A percentile compares a stretch with the other conserved stretches of the same genome.
Conservation (phyloP, 2,329 filamentous ascomycete genomes). For the Exophiala viscosa region DNA sequence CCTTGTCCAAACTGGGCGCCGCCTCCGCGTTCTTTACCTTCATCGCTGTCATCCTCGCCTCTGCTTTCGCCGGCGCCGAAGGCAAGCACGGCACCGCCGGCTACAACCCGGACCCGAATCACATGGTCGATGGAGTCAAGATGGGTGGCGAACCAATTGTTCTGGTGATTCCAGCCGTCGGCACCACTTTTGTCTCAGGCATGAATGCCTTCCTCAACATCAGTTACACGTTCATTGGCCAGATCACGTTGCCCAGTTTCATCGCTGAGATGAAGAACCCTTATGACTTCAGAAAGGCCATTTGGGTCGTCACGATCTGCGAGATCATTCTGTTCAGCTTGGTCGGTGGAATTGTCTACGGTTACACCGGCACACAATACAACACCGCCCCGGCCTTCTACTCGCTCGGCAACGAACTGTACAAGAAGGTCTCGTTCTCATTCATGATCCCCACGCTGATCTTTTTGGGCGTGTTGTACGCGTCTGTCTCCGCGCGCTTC, state of each 20-base stretch:
- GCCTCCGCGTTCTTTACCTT: conserved; percentile 84
- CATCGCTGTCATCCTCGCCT: conserved; percentile 77
- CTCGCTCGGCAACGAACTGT: conserved; percentile 67
- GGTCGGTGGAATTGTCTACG: conserved; percentile 62
- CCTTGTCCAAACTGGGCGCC: conserved; percentile 74
- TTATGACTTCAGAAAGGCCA: conserved; percentile 84
- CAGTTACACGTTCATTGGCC: conserved; percentile 91
- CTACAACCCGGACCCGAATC: conserved; percentile 52
- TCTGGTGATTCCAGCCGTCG: conserved; percentile 61
- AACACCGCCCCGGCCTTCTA: conserved; percentile 85
- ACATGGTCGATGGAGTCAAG: conserved; percentile 29
- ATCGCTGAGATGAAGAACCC: conserved; percentile 86
- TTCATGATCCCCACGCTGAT: conserved; percentile 96
- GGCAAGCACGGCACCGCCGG: conserved; percentile 61
- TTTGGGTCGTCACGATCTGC: conserved; percentile 84
- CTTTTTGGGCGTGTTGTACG: conserved; percentile 86
- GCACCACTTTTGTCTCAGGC: conserved; percentile 75
- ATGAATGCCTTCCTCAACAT: conserved; percentile 93
- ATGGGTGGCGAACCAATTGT: conserved; percentile 62
- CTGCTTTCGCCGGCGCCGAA: conserved; percentile 76
- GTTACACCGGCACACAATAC: conserved; percentile 84
- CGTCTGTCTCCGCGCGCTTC: conserved; percentile 84
- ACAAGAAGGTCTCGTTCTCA: conserved; percentile 84
- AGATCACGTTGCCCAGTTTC: conserved; percentile 90
- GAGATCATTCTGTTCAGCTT: conserved; percentile 83